phyloP scores from a whole-genome alignment of 2,329 filamentous ascomycete species.

The Blastomyces silverae region DNA sequence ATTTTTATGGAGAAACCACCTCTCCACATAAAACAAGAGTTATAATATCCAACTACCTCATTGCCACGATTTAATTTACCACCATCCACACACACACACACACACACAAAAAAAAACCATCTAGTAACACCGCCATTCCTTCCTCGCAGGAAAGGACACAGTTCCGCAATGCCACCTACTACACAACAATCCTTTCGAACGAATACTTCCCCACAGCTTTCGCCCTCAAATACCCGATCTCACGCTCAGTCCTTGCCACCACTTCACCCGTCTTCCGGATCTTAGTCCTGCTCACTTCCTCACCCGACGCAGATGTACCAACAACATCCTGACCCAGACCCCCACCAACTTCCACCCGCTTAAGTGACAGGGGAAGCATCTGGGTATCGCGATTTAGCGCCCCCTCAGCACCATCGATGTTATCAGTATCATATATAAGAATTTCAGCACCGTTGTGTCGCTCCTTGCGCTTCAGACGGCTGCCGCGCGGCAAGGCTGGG shows the following conservation, averaged over 20 bases:
- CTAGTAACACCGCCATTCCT: background rate
- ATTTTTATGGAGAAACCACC: background rate
- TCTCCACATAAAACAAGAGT: background rate
- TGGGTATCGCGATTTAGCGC: constrained; percentile 27
- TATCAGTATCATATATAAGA: constrained; percentile 22
- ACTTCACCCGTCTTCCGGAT: constrained; percentile 61
- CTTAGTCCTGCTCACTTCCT: constrained; percentile 41
- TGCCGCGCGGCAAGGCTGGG: constrained; percentile 22
- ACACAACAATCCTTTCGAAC: constrained; percentile 67
- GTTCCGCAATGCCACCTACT: constrained; percentile 22
- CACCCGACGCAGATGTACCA: constrained; percentile 44
- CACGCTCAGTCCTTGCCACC: constrained; percentile 59
- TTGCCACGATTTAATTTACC: no score
- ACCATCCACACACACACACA: no score
- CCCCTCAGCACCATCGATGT: background rate
- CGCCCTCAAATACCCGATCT: constrained; percentile 70
- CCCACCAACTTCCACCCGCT: constrained; percentile 10
- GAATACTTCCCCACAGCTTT: constrained; percentile 77
- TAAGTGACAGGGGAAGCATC: constrained; percentile 14
- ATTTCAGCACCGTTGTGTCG: constrained; percentile 35
- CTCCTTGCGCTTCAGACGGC: constrained; percentile 32
- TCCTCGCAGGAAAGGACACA: background rate
- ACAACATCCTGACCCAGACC: constrained; percentile 46
- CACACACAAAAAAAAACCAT: no score
- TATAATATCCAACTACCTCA: background rate